Conservation (phyloP, 1,284 basidiomycete genomes). For the Pseudozyma thailandica region DNA sequence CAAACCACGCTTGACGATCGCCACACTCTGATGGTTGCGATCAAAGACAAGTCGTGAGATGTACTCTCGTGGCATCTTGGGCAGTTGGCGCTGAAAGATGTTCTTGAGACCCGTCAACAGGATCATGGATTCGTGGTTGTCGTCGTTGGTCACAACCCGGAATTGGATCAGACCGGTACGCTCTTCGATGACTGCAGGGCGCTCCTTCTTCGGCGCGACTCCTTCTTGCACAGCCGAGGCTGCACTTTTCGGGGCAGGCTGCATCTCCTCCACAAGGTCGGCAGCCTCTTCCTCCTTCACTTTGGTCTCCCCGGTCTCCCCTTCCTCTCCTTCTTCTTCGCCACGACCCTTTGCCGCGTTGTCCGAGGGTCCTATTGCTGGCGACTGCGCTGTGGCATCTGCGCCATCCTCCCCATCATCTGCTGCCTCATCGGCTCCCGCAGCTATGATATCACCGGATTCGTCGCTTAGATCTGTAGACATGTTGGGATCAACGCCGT, state of each 20-base stretch:
- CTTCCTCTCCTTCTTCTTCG: conserved; percentile 1
- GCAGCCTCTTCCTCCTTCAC: conserved; percentile 47
- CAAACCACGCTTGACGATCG: conserved; percentile 93
- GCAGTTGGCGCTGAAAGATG: conserved; percentile 95
- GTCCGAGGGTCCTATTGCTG: conserved; percentile 2
- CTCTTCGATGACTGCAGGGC: conserved; percentile 82
- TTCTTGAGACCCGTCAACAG: conserved; percentile 94
- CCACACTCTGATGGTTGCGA: conserved; percentile 87
- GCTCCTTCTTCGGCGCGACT: conserved; percentile 51
- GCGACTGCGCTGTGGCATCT: background rate
- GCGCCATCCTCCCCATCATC: conserved; percentile 7
- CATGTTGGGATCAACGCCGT: conserved; percentile 17
- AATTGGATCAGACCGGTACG: conserved; percentile 85
- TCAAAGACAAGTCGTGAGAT: conserved; percentile 96
- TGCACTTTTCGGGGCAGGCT: conserved; percentile 35
- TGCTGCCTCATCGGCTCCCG: background rate
- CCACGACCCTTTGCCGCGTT: conserved; percentile 1
- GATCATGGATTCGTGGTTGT: conserved; percentile 76
- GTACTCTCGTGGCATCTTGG: conserved; percentile 99
- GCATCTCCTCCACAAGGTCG: conserved; percentile 38
- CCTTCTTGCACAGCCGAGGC: conserved; percentile 46
- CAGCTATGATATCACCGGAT: conserved; percentile 21
- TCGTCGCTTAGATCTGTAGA: conserved; percentile 47
- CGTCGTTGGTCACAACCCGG: conserved; percentile 85
- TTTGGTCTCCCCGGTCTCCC: conserved; percentile 13